Evolutionary conservation across 306 rosid genomes (phyloP).

Genomic region (Cajanus cajan): DNA sequence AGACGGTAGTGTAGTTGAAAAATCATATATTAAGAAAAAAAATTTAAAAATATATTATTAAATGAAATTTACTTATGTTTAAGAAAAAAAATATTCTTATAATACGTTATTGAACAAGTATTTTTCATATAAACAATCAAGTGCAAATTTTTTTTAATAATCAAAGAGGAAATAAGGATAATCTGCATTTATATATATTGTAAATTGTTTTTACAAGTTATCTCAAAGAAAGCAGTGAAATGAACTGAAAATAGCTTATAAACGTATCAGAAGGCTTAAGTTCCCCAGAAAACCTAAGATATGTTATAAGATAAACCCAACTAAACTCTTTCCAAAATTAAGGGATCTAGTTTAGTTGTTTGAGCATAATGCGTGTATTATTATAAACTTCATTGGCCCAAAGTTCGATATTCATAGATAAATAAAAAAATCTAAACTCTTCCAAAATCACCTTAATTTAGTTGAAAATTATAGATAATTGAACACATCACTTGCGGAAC

Average conservation of each 20-base stretch:
- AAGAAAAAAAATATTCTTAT: too few relatives aligned
- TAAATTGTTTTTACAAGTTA: background rate
- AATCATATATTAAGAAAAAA: too few relatives aligned
- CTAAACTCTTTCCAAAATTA: too few relatives aligned
- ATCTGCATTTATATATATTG: background rate
- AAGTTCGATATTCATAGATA: too few relatives aligned
- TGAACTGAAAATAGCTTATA: background rate
- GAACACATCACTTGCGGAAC: background rate
- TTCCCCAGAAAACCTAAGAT: too few relatives aligned
- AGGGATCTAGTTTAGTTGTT: too few relatives aligned
- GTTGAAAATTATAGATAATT: background rate
- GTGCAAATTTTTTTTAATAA: background rate
- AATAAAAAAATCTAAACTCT: background rate
- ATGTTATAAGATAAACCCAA: background rate
- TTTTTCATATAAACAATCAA: background rate
- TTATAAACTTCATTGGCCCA: too few relatives aligned
- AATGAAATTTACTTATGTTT: too few relatives aligned
- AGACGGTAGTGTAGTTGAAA: too few relatives aligned
- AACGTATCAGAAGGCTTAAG: background rate
- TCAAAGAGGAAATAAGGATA: background rate
- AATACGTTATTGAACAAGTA: background rate
- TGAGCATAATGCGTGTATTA: too few relatives aligned
- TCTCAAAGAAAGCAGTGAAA: background rate
- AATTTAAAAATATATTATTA: too few relatives aligned
- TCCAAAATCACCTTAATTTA: background rate